A percentile compares a stretch with the other conserved stretches of the same genome.
Evolutionary conservation across 257 asterid genomes (phyloP).

Genomic region (Phtheirospermum japonicum): DNA sequence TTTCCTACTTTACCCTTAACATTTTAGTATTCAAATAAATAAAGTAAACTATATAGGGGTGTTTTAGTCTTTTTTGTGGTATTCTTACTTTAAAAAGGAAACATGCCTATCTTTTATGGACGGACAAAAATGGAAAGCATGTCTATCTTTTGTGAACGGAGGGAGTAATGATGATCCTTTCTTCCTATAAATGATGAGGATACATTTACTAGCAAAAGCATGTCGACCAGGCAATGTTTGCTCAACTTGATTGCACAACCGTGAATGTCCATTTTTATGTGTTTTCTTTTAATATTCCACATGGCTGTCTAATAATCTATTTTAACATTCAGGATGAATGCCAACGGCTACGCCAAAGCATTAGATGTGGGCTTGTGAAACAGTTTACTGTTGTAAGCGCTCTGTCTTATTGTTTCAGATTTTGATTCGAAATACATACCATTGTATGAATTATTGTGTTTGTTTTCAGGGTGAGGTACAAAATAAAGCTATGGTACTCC

Average conservation of each 20-base stretch:
- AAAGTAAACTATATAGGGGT: too few relatives aligned
- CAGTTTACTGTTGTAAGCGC: slow-evolving; percentile 71
- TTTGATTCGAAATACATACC: slow-evolving; percentile 14
- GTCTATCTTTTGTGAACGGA: too few relatives aligned
- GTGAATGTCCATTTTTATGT: slow-evolving; percentile 10
- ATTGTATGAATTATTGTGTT: slow-evolving; percentile 25
- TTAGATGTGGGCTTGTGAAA: slow-evolving; percentile 74
- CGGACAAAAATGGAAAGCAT: too few relatives aligned
- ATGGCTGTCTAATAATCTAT: slow-evolving; percentile 10
- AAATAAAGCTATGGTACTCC: slow-evolving; percentile 70
- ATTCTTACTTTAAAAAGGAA: too few relatives aligned
- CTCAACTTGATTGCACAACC: slow-evolving; percentile 2
- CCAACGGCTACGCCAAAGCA: slow-evolving; percentile 73
- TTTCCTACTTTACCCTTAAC: too few relatives aligned
- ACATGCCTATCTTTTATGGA: too few relatives aligned
- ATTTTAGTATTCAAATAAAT: too few relatives aligned
- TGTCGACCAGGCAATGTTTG: too few relatives aligned
- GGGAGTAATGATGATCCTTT: too few relatives aligned
- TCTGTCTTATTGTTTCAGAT: slow-evolving; percentile 25
- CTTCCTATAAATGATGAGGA: too few relatives aligned
- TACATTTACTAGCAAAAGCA: too few relatives aligned
- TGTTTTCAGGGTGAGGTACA: slow-evolving; percentile 68
- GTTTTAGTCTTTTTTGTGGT: too few relatives aligned
- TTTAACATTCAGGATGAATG: slow-evolving; percentile 75
- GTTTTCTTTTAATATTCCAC: slow-evolving; percentile 15